phyloP scores from a whole-genome alignment of 345 rosid species.

The Sapria himalayana region DNA sequence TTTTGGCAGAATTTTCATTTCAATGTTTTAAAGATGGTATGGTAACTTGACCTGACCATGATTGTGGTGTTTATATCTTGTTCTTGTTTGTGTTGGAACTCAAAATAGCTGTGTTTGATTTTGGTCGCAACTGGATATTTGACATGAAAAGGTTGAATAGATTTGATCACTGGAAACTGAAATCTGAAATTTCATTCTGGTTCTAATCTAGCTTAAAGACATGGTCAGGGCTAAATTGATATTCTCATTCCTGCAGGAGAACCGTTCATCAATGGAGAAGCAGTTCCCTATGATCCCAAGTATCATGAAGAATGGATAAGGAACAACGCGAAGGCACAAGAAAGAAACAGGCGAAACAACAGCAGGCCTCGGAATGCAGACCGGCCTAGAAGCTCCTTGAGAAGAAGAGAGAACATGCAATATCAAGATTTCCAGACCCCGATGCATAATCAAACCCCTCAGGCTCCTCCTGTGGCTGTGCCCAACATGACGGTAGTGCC shows the following conservation, averaged over 20 bases:
- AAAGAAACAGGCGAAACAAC: constrained; percentile 72
- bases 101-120: no score
- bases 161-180: no score
- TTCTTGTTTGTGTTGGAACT: no score
- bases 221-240: no score
- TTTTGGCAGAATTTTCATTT: not conserved
- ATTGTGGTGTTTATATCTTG: no score
- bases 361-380: constrained; percentile 58
- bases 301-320: constrained; percentile 96
- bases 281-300: constrained; percentile 91
- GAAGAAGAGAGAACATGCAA: constrained; percentile 70
- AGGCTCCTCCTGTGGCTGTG: constrained; percentile 17
- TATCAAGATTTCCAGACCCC: constrained; percentile 13
- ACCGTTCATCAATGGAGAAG: constrained; percentile 83
- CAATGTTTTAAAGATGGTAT: no score
- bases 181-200: no score
- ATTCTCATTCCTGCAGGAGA: constrained; percentile 29
- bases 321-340: constrained; percentile 74
- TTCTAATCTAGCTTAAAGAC: no score
- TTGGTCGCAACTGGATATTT: no score
- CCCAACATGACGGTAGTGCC: constrained; percentile 13
- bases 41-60: no score
- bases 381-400: constrained; percentile 67
- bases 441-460: constrained; percentile 19
- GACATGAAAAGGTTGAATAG: no score